These are phyloP conservation scores for Nidularia pulvinata DNA, from an alignment of 768 basidiomycete genomes.

Conservation along the genomic window DNA sequence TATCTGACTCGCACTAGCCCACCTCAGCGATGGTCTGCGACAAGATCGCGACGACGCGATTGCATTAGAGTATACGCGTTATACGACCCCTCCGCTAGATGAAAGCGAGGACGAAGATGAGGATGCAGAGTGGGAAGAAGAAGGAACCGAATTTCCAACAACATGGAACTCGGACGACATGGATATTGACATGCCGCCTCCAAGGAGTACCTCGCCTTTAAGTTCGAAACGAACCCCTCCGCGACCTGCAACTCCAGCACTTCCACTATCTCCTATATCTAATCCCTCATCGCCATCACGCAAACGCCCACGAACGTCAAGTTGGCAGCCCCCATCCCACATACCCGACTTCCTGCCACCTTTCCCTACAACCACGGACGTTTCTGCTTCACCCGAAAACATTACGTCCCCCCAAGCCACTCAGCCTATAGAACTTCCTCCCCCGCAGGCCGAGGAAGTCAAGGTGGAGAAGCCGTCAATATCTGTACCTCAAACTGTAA, in stretches of 20 bases:
- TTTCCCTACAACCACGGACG: slow-evolving; percentile 45
- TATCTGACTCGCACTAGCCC: slow-evolving; percentile 43
- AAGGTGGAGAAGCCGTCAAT: slow-evolving; percentile 35
- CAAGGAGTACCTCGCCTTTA: slow-evolving; percentile 7
- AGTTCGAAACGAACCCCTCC: slow-evolving; percentile 23
- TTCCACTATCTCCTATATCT: slow-evolving; percentile 58
- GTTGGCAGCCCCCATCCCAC: slow-evolving; percentile 63
- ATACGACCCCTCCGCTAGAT: slow-evolving; percentile 27
- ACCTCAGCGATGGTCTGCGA: slow-evolving; percentile 56
- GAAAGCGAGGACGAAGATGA: slow-evolving; percentile 26
- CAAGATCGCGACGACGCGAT: slow-evolving; percentile 56
- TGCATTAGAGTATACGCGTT: slow-evolving; percentile 45
- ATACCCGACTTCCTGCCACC: slow-evolving; percentile 71
- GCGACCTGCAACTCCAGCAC: slow-evolving; percentile 31
- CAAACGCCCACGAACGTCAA: slow-evolving; percentile 55
- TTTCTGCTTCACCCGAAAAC: slow-evolving; percentile 20
- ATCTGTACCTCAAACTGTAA: slow-evolving; percentile 39
- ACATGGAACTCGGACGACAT: slow-evolving; percentile 15
- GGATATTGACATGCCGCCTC: slow-evolving; percentile 21
- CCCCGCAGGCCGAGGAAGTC: slow-evolving; percentile 26
- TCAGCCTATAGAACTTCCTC: slow-evolving; percentile 27
- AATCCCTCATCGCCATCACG: slow-evolving; percentile 54
- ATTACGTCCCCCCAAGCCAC: slow-evolving; percentile 29
- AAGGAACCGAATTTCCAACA: slow-evolving; percentile 16
- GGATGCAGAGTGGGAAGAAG: slow-evolving; percentile 24